Evolutionary conservation across 192 early-diverging fungal species (phyloP).

Genomic region (Gaertneriomyces sp.): DNA sequence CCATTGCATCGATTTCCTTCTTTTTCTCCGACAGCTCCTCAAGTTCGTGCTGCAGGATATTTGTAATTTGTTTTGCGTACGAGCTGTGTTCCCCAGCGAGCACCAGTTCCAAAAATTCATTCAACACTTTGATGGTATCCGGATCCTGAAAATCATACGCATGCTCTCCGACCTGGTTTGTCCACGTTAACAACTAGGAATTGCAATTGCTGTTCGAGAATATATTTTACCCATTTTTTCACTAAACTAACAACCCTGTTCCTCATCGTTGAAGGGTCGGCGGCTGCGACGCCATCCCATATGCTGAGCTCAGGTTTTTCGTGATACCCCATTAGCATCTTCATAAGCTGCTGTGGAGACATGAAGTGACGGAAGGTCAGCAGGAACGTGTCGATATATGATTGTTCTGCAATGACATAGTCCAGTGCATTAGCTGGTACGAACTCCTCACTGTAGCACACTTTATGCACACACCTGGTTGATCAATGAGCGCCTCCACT

Average conservation of each 20-base stretch:
- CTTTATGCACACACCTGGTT: conserved; percentile 1
- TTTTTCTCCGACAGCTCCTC: not conserved
- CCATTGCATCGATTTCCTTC: not conserved
- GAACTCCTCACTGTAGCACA: not conserved
- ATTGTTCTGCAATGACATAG: conserved; percentile 1
- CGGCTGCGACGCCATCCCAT: not conserved
- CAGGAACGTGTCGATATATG: conserved; percentile 32
- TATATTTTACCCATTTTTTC: conserved; percentile 33
- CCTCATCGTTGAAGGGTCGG: conserved; percentile 11
- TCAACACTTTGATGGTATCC: conserved; percentile 14
- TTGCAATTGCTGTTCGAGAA: not conserved
- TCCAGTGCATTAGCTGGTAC: conserved; percentile 8
- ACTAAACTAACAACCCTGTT: conserved; percentile 30
- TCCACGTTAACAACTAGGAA: not conserved
- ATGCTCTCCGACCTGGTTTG: conserved; percentile 27
- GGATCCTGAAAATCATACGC: conserved; percentile 31
- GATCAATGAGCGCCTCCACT: conserved; percentile 19
- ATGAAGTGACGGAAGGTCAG: conserved; percentile 31
- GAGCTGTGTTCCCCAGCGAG: conserved; percentile 8
- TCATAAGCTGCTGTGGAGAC: conserved; percentile 8
- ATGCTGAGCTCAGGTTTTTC: not conserved
- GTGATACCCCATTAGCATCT: conserved; percentile 1
- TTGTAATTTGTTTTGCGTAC: conserved; percentile 23
- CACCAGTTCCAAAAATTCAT: conserved; percentile 23
- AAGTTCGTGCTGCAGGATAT: conserved; percentile 17